phyloP scores from a whole-genome alignment of 2,329 filamentous ascomycete species.

The Anisogramma anomala region DNA sequence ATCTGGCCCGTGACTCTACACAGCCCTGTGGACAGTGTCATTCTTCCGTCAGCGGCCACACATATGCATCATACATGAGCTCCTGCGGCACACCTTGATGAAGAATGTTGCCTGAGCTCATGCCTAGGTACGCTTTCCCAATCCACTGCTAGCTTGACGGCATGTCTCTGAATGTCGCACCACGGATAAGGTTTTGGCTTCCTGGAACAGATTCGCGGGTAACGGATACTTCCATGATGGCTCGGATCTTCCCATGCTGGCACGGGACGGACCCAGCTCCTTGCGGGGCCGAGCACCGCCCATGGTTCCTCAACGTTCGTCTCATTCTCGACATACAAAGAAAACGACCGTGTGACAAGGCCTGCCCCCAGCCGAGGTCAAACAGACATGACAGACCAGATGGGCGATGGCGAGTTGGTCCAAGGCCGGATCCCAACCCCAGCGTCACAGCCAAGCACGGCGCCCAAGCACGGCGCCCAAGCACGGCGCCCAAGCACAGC shows the following conservation, averaged over 20 bases:
- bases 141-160: not conserved
- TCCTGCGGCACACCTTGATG: not conserved
- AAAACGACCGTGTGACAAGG: not conserved
- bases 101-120: not conserved
- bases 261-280: slow-evolving; percentile 1
- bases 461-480: too few species aligned
- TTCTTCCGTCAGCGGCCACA: not conserved
- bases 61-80: not conserved
- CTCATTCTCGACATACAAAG: not conserved
- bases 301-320: not conserved
- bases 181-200: slow-evolving; percentile 4
- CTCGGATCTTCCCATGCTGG: slow-evolving; percentile 11
- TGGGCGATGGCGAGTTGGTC: not conserved
- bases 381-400: not conserved
- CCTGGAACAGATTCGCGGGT: slow-evolving; percentile 5
- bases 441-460: too few species aligned
- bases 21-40: not conserved
- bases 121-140: too few species aligned
- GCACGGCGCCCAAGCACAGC: too few species aligned
- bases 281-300: too few species aligned
- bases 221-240: slow-evolving; percentile 4
- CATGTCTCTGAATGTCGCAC: not conserved
- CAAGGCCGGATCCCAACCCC: too few species aligned
- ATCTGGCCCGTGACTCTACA: not conserved
- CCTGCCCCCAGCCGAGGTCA: not conserved